Conservation (phyloP, 345 rosid genomes). For the Brassica rapa region DNA sequence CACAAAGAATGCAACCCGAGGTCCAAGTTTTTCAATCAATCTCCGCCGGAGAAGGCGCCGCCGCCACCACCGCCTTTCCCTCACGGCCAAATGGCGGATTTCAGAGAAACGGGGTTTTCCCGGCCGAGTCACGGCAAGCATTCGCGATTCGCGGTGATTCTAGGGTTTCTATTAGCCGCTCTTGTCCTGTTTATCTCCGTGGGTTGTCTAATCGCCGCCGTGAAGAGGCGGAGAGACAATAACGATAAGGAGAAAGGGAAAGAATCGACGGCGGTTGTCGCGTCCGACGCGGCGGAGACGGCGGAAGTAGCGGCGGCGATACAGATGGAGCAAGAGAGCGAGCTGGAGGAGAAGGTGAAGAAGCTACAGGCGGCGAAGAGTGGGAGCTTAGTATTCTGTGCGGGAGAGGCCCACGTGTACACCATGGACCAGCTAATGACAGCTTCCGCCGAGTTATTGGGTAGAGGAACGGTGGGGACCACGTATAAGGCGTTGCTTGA, state of each 20-base stretch:
- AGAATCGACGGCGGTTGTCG: slow-evolving; percentile 32
- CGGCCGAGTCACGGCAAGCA: slow-evolving; percentile 41
- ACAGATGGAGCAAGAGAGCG: slow-evolving; percentile 72
- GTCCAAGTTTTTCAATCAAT: slow-evolving; percentile 63
- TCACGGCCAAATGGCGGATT: slow-evolving; percentile 54
- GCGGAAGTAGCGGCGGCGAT: slow-evolving; percentile 60
- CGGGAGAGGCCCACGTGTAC: slow-evolving; percentile 80
- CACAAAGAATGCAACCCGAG: slow-evolving; percentile 69
- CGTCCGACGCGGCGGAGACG: slow-evolving; percentile 45
- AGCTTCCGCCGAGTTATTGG: slow-evolving; percentile 91
- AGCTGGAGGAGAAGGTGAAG: slow-evolving; percentile 81
- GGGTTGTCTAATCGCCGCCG: slow-evolving; percentile 52
- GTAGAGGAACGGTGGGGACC: slow-evolving; percentile 73
- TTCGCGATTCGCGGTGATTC: slow-evolving; percentile 46
- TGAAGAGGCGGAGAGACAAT: slow-evolving; percentile 50
- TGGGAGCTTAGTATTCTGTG: slow-evolving; percentile 79
- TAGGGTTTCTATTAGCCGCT: slow-evolving; percentile 59
- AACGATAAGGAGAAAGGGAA: slow-evolving; percentile 22
- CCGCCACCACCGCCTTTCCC: slow-evolving; percentile 54
- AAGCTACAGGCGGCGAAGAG: slow-evolving; percentile 70
- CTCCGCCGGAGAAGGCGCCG: slow-evolving; percentile 42
- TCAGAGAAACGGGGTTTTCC: slow-evolving; percentile 47
- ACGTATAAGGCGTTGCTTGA: slow-evolving; percentile 90
- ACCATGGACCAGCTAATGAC: slow-evolving; percentile 93
- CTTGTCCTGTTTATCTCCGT: slow-evolving; percentile 54